phyloP scores from a whole-genome alignment of 2,329 filamentous ascomycete species.

The Penicillium sp. region DNA sequence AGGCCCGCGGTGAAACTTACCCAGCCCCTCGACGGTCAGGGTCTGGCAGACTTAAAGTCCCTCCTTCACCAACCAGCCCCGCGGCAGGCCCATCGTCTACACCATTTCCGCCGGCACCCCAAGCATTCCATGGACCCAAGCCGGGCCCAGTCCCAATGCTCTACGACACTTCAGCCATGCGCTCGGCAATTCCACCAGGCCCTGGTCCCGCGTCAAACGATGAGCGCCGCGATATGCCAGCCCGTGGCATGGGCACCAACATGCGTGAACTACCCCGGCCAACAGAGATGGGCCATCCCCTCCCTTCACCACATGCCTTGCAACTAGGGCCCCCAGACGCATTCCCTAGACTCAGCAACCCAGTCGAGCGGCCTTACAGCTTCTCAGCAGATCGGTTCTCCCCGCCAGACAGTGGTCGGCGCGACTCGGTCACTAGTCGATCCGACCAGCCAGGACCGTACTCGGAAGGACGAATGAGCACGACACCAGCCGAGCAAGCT shows the following conservation, averaged over 20 bases:
- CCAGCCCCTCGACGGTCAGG: constrained; percentile 27
- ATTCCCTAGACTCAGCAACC: constrained; percentile 19
- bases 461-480: constrained; percentile 17
- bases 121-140: constrained; percentile 3
- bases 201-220: background rate
- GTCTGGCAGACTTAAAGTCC: constrained; percentile 22
- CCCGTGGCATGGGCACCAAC: constrained; percentile 17
- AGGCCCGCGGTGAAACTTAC: constrained; percentile 34
- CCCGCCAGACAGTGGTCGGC: constrained; percentile 20
- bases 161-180: constrained; percentile 16
- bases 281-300: constrained; percentile 21
- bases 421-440: constrained; percentile 20
- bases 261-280: constrained; percentile 25
- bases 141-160: constrained; percentile 6
- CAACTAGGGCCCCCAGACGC: constrained; percentile 25
- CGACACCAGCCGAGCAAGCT: constrained; percentile 12
- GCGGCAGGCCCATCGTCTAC: constrained; percentile 18
- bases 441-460: constrained; percentile 19
- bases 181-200: constrained; percentile 13
- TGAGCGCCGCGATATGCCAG: constrained; percentile 15
- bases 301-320: constrained; percentile 26
- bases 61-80: constrained; percentile 28
- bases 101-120: constrained; percentile 11
- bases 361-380: constrained; percentile 17
- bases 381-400: constrained; percentile 20